Evolutionary conservation across 1,284 basidiomycete genomes (phyloP).

Genomic region (Cryptococcus jaspeensis): DNA sequence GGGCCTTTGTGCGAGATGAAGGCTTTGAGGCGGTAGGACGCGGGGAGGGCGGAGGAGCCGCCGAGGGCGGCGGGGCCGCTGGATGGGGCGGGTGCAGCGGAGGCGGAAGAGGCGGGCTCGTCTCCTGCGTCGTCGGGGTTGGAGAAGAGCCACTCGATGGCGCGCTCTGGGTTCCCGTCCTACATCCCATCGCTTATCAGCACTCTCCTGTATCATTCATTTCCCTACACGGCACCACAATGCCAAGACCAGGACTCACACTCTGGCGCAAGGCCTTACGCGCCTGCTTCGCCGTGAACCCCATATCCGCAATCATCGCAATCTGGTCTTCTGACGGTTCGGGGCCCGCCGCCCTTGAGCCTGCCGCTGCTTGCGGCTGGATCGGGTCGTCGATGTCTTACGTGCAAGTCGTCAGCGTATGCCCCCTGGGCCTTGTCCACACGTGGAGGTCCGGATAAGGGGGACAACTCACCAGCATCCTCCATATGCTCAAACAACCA

Average conservation of each 20-base stretch:
- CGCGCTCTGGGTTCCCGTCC: conserved; percentile 74
- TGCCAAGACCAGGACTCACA: conserved; percentile 54
- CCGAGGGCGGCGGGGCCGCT: conserved; percentile 40
- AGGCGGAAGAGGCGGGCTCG: conserved; percentile 29
- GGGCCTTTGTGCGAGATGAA: conserved; percentile 98
- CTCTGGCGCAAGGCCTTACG: conserved; percentile 83
- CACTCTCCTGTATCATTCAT: not conserved
- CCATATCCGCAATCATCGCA: conserved; percentile 82
- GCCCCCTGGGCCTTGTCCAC: not conserved
- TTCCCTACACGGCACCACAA: not conserved
- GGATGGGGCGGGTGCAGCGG: conserved; percentile 7
- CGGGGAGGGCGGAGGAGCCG: conserved; percentile 66
- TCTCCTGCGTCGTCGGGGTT: conserved; percentile 84
- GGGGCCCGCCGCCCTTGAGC: conserved; percentile 38
- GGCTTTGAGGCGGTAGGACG: conserved; percentile 75
- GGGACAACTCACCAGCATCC: conserved; percentile 65
- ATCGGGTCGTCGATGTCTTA: conserved; percentile 85
- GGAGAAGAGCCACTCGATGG: conserved; percentile 96
- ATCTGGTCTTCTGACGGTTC: conserved; percentile 71
- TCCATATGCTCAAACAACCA: conserved; percentile 97
- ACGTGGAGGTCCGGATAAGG: not conserved
- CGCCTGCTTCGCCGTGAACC: conserved; percentile 81
- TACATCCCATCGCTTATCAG: conserved; percentile 45
- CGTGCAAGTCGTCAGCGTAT: not conserved
- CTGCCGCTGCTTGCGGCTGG: conserved; percentile 37